Conservation (phyloP, 2,329 filamentous ascomycete species). For the Curvularia sp. region DNA sequence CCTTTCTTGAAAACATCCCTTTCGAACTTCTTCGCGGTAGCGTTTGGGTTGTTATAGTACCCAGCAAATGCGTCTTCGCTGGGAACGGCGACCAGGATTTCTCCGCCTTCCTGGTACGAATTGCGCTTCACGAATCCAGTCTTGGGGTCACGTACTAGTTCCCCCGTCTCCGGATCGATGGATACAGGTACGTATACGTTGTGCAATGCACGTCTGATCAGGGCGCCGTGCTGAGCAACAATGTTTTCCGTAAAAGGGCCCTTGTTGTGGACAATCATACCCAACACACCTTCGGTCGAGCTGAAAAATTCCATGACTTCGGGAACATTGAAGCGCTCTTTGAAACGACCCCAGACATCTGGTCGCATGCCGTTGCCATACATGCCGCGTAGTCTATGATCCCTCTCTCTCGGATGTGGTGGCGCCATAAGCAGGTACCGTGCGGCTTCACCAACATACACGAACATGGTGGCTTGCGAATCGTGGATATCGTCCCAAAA, state of each 20-base stretch:
- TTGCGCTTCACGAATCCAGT: slow-evolving; percentile 70
- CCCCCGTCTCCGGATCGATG: slow-evolving; percentile 71
- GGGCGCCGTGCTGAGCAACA: slow-evolving; percentile 73
- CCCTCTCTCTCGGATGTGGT: slow-evolving; percentile 63
- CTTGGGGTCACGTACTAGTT: slow-evolving; percentile 67
- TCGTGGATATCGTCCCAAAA: slow-evolving; percentile 77
- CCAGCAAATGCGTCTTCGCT: slow-evolving; percentile 59
- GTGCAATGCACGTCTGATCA: slow-evolving; percentile 61
- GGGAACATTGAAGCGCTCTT: slow-evolving; percentile 66
- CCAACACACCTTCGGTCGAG: slow-evolving; percentile 73
- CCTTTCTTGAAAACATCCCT: slow-evolving; percentile 53
- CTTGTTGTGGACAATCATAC: slow-evolving; percentile 58
- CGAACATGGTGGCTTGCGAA: slow-evolving; percentile 70
- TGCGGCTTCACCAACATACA: slow-evolving; percentile 79
- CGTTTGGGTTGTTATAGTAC: slow-evolving; percentile 70
- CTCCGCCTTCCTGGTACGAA: slow-evolving; percentile 71
- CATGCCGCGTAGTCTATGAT: slow-evolving; percentile 65
- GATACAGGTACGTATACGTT: slow-evolving; percentile 69
- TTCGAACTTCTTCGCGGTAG: slow-evolving; percentile 64
- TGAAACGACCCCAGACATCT: slow-evolving; percentile 70
- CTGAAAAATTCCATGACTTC: slow-evolving; percentile 78
- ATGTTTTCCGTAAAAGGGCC: slow-evolving; percentile 64
- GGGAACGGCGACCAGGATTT: slow-evolving; percentile 72
- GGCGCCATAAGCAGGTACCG: slow-evolving; percentile 74
- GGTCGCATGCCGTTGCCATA: slow-evolving; percentile 72